phyloP scores from a whole-genome alignment of 2,329 filamentous ascomycete species.

The Curvularia verruculosa region DNA sequence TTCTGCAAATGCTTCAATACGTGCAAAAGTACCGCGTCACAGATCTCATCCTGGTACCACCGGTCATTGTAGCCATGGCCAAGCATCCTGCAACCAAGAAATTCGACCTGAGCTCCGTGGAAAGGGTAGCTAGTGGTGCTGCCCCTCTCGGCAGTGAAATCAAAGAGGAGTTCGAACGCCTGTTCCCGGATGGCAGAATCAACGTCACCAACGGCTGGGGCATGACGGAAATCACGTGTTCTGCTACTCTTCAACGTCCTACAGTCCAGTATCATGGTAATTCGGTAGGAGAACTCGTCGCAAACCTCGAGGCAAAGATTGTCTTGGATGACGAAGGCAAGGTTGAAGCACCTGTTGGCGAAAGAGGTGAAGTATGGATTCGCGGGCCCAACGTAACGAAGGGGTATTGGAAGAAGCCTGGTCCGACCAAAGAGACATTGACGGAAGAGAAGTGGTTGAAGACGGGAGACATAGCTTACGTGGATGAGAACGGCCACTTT shows the following conservation, averaged over 20 bases:
- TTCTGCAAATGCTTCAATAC: slow-evolving; percentile 71
- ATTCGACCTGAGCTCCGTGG: slow-evolving; percentile 72
- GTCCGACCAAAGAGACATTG: slow-evolving; percentile 69
- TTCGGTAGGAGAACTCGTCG: slow-evolving; percentile 69
- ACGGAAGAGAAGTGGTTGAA: slow-evolving; percentile 71
- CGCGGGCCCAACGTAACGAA: slow-evolving; percentile 74
- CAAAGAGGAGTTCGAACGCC: slow-evolving; percentile 60
- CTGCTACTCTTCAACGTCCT: slow-evolving; percentile 69
- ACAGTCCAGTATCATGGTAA: slow-evolving; percentile 51
- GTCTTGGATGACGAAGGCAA: slow-evolving; percentile 62
- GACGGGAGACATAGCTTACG: slow-evolving; percentile 73
- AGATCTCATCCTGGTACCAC: slow-evolving; percentile 70
- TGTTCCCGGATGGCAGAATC: slow-evolving; percentile 58
- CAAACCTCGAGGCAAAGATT: slow-evolving; percentile 73
- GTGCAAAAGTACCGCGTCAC: slow-evolving; percentile 73
- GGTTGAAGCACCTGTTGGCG: slow-evolving; percentile 54
- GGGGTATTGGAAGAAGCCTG: slow-evolving; percentile 75
- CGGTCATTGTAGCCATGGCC: slow-evolving; percentile 73
- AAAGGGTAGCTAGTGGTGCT: slow-evolving; percentile 67
- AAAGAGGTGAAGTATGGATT: slow-evolving; percentile 75
- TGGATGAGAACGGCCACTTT: slow-evolving; percentile 62
- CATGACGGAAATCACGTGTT: slow-evolving; percentile 83
- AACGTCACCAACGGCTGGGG: slow-evolving; percentile 78
- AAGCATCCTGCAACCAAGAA: slow-evolving; percentile 71
- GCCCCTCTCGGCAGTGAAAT: slow-evolving; percentile 63